Evolutionary conservation across 768 basidiomycete genomes (phyloP), one percentile per base, ranked within the genome.

Genomic region (Lactarius hatsudake): DNA sequence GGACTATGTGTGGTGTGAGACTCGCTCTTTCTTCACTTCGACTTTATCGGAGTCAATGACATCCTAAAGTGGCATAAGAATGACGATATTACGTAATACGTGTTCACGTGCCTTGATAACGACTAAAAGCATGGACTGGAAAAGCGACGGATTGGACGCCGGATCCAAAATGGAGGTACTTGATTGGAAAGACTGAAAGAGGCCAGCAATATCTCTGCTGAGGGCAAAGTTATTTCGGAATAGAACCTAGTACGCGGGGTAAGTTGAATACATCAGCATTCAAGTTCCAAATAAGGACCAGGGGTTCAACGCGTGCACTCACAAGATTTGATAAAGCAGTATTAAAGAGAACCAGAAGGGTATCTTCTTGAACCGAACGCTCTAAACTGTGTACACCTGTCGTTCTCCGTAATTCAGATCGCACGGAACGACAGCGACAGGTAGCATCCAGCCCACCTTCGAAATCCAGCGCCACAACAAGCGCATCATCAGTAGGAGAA

Each of bases 181-280:
- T 0, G 83, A 82, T 65, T 86, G 85, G 76, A 86, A 86, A 0
- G 84, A 85, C 63, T 84, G 83, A 64, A 87, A 87, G 6, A 87
- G 79, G 1, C 83, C 83, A 8, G 82, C 79, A 18, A 87, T 84
- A 67, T 86, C 84, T 32, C 86, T 78, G 43, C 83, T 84, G 1
- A 87, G 74, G 0, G 86, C 85, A 62, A 87, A 87, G 62, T 87
- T 87, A 64, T 87, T 86, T 5, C 87, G 81, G 76, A 86, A 87
- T 2, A 87, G 48, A 26, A 74, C 2, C 87, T n/a, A n/a, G n/a
- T n/a, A n/a, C n/a, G n/a, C n/a, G n/a, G n/a, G n/a, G n/a, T n/a
- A n/a, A n/a, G n/a, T n/a, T n/a, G n/a, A n/a, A n/a, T n/a, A n/a
- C n/a, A n/a, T n/a, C n/a, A n/a, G n/a, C n/a, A n/a, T n/a, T n/a